Base-by-base conservation (phyloP, 441 rosid species). In the Dalechampia spathulata region DNA sequence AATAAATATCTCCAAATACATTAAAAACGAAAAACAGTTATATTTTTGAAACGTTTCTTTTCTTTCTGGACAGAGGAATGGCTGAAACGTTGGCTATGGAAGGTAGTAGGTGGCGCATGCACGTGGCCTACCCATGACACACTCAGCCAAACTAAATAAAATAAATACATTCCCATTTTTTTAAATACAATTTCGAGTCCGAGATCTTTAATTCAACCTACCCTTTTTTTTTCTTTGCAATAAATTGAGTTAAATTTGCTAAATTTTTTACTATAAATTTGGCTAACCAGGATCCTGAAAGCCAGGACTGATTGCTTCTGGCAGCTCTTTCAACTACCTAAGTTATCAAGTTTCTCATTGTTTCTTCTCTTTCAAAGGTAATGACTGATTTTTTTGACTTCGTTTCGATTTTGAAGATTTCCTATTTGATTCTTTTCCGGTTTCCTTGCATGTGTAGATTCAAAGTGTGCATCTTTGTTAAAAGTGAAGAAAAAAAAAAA, bases 191-290 rank as follows among this genome's bases (percentile, higher is more conserved):
- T n/a, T n/a, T n/a, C 10, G 20, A 20, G 14, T 58, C 39, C 4
- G 10, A 52, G 20, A 30, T 22, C 17, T 14, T 12, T 1, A 49
- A 7, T 3, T 7, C 36, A 25, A 38, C 21, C 10, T n/a, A 16
- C 5, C 11, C 7, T 7, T 14, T 9, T 10, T 34, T 19, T 30
- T 25, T 22, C 34, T 30, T 30, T 30, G n/a, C n/a, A n/a, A n/a
- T 57, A 45, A 48, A 40, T 20, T 2, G 0, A 19, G 36, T 10
- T 17, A 39, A 38, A 27, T 2, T 14, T 19, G 12, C 4, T 27
- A 43, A 63, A 40, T 20, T 48, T 28, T 4, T n/a, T 20, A 36
- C 67, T 47, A 63, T 55, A 63, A 63, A 55, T 63, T 36, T 0
- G 12, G 28, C 21, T 20, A 2, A 15, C 13, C 43, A 27, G 22